Evolutionary conservation across 305 asterid species (phyloP), one percentile per base, ranked within the genome.

Genomic region (Ilex paraguariensis): DNA sequence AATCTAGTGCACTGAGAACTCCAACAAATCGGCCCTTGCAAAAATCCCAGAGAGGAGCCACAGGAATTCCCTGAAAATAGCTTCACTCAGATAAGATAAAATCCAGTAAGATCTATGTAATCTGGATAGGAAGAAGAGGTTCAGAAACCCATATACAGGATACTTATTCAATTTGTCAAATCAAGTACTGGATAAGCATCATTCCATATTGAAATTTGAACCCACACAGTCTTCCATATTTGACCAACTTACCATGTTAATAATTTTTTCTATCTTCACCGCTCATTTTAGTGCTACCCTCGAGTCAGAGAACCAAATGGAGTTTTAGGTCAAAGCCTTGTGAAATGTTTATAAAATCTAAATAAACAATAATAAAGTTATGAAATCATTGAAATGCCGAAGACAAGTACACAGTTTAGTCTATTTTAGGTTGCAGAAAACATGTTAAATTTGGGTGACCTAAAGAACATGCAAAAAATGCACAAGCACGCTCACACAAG

Each of bases 31-130:
- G 84, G 56, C 87, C 79, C 83, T 64, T 79, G 63, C 74, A 58
- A 31, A 77, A 73, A 75, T 87, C 86, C 95, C 95, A 87, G 70
- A 87, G 69, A 64, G 95, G 91, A 56, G 91, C 91, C 66, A 81
- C 80, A 72, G 84, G 74, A 56, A 87, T 77, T 68, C 95, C 95
- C 91, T 87, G 81, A 55, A 70, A 70, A 69, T 21, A 71, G 63
- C 61, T 65, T 76, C 46, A 59, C 59, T 55, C 60, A 69, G 62
- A 66, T 71, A 48, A 77, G 66, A 71, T 63, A 62, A 67, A 61
- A 45, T 48, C 56, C 71, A 49, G 57, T 11, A 46, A 46, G 52
- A 46, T 11, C 15, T 7, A 13, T 15, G 10, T 46, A 46, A 46
- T 7, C 7, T 46, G 13, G 5, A n/a, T 8, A 54, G 57, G 6